Conservation (phyloP, 2,329 filamentous ascomycete genomes). For the Spiromastix sp. region DNA sequence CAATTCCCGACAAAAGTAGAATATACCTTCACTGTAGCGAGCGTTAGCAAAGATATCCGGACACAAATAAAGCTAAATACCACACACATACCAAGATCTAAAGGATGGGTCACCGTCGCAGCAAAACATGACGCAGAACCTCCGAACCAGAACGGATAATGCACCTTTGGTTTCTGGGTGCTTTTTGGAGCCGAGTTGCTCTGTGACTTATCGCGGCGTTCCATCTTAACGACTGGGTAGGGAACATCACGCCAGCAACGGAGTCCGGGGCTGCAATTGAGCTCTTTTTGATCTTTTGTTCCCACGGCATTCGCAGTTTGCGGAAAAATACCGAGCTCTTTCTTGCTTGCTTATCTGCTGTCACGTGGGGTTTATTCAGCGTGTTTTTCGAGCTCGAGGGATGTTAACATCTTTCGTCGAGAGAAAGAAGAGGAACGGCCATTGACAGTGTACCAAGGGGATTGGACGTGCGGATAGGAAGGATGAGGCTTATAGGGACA, state of each 20-base stretch:
- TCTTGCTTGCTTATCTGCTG: no score
- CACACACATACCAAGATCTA: conserved; percentile 66
- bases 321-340: no score
- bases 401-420: no score
- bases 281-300: no score
- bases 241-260: no score
- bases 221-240: conserved; percentile 17
- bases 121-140: conserved; percentile 89
- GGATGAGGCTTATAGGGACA: conserved; percentile 30
- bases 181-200: conserved; percentile 4
- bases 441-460: no score
- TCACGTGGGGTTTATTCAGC: no score
- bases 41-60: conserved; percentile 14
- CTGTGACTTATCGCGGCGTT: conserved; percentile 17
- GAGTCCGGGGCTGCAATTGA: no score
- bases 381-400: no score
- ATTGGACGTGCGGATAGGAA: conserved; percentile 1
- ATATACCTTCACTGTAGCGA: conserved; percentile 44
- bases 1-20: neutral
- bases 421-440: no score
- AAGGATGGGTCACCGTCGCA: conserved; percentile 81
- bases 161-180: conserved; percentile 21
- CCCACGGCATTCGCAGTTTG: no score
- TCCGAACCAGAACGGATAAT: conserved; percentile 91
- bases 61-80: conserved; percentile 1